Percentiles rank a stretch among this genome's conserved stretches.
phyloP scores from a whole-genome alignment of 2,329 filamentous ascomycete genomes.

The Phyllosticta citriasiana region DNA sequence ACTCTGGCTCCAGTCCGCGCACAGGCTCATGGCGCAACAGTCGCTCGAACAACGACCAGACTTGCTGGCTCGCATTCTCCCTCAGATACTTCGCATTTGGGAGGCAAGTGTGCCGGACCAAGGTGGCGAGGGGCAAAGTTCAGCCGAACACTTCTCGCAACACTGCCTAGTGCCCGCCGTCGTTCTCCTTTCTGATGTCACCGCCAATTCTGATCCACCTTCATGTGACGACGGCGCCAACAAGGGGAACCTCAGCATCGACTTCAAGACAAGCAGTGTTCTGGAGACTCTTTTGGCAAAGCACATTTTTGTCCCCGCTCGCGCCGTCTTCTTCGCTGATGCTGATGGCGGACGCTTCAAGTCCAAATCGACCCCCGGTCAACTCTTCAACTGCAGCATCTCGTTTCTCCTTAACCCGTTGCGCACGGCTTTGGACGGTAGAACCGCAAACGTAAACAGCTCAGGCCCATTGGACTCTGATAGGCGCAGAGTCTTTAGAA shows the following conservation, averaged over 20 bases:
- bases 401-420: conserved; percentile 1
- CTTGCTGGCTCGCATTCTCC: conserved; percentile 8
- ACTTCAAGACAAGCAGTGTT: conserved; percentile 1
- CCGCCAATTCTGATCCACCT: background rate
- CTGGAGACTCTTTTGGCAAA: conserved; percentile 31
- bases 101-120: conserved; percentile 21
- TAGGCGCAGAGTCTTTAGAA: conserved; percentile 3
- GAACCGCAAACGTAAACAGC: background rate
- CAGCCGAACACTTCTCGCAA: conserved; percentile 26
- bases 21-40: conserved; percentile 1
- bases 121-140: conserved; percentile 20
- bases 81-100: conserved; percentile 20
- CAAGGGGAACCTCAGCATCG: conserved; percentile 1
- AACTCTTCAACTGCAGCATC: conserved; percentile 9
- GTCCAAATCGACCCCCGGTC: conserved; percentile 12
- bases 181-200: conserved; percentile 16
- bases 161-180: conserved; percentile 27
- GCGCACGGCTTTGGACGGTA: background rate
- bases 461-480: background rate
- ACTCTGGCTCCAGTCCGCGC: conserved; percentile 23
- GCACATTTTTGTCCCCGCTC: conserved; percentile 33
- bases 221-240: background rate
- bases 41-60: background rate
- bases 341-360: conserved; percentile 1
- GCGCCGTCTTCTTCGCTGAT: conserved; percentile 26